A percentile compares a stretch with the other conserved stretches of the same genome.
These are phyloP conservation scores for Lactifluus piperatus DNA, from an alignment of 768 basidiomycete species.

Conservation along the genomic window DNA sequence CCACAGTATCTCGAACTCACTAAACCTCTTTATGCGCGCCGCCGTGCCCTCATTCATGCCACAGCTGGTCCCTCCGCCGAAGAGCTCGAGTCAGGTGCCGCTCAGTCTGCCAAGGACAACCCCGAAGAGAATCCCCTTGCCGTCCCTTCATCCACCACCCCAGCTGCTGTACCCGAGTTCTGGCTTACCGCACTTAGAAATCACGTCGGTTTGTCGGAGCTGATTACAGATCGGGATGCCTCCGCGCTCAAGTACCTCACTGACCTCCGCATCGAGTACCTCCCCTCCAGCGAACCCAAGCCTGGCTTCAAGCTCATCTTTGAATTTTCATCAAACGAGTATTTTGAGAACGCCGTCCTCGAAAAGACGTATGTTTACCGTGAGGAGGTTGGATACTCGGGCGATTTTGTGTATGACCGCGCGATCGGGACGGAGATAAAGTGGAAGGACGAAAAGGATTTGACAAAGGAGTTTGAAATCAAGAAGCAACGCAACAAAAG, in stretches of 20 bases:
- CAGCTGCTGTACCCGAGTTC: conserved; percentile 79
- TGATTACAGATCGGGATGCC: conserved; percentile 91
- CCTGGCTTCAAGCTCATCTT: conserved; percentile 92
- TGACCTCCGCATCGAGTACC: conserved; percentile 76
- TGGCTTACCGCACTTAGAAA: conserved; percentile 96
- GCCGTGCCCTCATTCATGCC: conserved; percentile 77
- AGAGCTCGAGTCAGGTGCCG: conserved; percentile 77
- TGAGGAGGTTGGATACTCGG: conserved; percentile 88
- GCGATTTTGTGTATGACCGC: conserved; percentile 94
- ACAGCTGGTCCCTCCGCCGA: conserved; percentile 60
- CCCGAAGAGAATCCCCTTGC: conserved; percentile 52
- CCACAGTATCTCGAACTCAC: conserved; percentile 64
- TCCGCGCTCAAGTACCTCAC: conserved; percentile 73
- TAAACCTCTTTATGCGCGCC: conserved; percentile 80
- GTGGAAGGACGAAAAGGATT: conserved; percentile 98
- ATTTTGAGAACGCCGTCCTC: conserved; percentile 74
- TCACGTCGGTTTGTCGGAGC: conserved; percentile 74
- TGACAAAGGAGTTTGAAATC: conserved; percentile 96
- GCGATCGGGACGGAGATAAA: conserved; percentile 87
- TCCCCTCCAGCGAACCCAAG: conserved; percentile 51
- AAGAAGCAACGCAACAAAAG: conserved; percentile 99
- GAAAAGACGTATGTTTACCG: conserved; percentile 94
- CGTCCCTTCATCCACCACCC: conserved; percentile 23
- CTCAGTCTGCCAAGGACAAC: conserved; percentile 66
- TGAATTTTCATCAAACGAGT: conserved; percentile 74